Conservation (phyloP, 2,329 filamentous ascomycete genomes). For the Cytospora schulzeri region DNA sequence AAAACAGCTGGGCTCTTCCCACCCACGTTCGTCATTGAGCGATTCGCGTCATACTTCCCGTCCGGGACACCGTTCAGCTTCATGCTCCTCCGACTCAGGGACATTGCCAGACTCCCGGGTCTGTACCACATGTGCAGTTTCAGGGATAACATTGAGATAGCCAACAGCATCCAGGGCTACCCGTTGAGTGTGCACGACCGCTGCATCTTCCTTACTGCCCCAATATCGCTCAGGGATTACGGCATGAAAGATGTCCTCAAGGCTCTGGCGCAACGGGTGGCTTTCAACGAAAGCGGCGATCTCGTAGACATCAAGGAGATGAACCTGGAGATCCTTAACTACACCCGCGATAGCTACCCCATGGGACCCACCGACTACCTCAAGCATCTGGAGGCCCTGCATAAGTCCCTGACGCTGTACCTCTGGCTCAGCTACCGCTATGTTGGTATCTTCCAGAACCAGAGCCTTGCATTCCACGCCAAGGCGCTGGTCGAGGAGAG, state of each 20-base stretch:
- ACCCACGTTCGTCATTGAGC: slow-evolving; percentile 69
- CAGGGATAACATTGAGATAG: slow-evolving; percentile 63
- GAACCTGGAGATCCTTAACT: slow-evolving; percentile 73
- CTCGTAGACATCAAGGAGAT: slow-evolving; percentile 73
- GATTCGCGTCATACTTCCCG: slow-evolving; percentile 81
- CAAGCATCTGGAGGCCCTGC: slow-evolving; percentile 70
- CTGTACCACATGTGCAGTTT: slow-evolving; percentile 73
- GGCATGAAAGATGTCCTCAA: slow-evolving; percentile 54
- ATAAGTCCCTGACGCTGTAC: slow-evolving; percentile 82
- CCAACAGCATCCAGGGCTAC: slow-evolving; percentile 74
- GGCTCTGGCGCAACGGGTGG: slow-evolving; percentile 70
- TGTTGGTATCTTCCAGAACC: slow-evolving; percentile 74
- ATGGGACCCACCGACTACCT: slow-evolving; percentile 59
- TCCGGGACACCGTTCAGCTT: slow-evolving; percentile 79
- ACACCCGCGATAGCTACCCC: slow-evolving; percentile 48
- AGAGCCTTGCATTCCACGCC: slow-evolving; percentile 75
- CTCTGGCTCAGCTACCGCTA: slow-evolving; percentile 94
- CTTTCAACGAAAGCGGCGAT: slow-evolving; percentile 65
- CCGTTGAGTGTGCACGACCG: slow-evolving; percentile 73
- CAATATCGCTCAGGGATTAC: slow-evolving; percentile 58
- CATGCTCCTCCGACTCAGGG: slow-evolving; percentile 73
- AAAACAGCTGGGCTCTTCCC: slow-evolving; percentile 73
- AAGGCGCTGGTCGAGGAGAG: slow-evolving; percentile 76
- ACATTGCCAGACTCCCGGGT: slow-evolving; percentile 64
- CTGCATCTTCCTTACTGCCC: slow-evolving; percentile 73